Evolutionary conservation across 2,329 filamentous ascomycete species (phyloP).

Genomic region (Talaromyces rugulosus): DNA sequence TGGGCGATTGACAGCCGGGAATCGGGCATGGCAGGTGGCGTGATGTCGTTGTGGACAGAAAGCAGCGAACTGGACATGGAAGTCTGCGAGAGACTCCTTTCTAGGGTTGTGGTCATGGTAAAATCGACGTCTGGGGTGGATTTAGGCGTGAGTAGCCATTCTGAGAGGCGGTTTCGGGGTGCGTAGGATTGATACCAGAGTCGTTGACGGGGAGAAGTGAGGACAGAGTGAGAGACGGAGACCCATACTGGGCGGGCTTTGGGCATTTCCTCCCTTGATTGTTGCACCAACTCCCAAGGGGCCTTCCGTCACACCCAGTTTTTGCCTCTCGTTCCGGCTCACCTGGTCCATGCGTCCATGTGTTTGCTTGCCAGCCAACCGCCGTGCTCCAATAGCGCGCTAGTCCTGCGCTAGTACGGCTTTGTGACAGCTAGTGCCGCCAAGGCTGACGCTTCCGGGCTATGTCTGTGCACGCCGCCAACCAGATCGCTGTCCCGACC

Average conservation of each 20-base stretch:
- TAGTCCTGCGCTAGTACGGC: background rate
- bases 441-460: background rate
- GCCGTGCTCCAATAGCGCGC: background rate
- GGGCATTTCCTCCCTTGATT: background rate
- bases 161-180: background rate
- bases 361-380: background rate
- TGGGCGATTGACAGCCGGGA: conserved; percentile 32
- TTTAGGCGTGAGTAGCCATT: background rate
- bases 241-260: background rate
- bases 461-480: background rate
- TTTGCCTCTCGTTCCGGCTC: background rate
- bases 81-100: conserved; percentile 34
- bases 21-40: conserved; percentile 31
- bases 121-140: background rate
- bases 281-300: too few relatives aligned
- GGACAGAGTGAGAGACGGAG: background rate
- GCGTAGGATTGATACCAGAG: background rate
- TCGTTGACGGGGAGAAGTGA: background rate
- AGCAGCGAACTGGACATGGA: conserved; percentile 33
- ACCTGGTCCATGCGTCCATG: background rate
- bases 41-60: conserved; percentile 30
- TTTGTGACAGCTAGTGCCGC: background rate
- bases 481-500: background rate
- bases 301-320: too few relatives aligned
- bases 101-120: conserved; percentile 32